Percentiles rank a stretch among this genome's conserved stretches.
These are phyloP conservation scores for Marasmius sp. DNA, from an alignment of 1,284 basidiomycete species.

Conservation along the genomic window DNA sequence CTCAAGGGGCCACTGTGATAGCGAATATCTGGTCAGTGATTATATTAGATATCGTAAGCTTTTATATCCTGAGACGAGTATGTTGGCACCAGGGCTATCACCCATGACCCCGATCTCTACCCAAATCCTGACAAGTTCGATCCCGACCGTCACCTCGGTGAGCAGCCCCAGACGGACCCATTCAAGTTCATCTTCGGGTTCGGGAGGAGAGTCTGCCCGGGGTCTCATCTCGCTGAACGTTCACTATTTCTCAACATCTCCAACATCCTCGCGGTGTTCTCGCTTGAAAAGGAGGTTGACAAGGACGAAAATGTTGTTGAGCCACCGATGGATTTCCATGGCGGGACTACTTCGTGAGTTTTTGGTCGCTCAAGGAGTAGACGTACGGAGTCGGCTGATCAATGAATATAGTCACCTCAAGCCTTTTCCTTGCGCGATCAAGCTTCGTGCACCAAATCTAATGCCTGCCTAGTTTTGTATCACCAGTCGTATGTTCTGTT, in stretches of 20 bases:
- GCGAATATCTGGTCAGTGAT: conserved; percentile 27
- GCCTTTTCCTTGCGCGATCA: no score
- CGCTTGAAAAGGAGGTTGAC: background rate
- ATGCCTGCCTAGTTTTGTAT: no score
- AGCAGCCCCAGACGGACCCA: conserved; percentile 30
- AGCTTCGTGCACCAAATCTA: no score
- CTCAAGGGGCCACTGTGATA: conserved; percentile 26
- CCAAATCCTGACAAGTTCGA: conserved; percentile 31
- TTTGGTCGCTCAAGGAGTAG: background rate
- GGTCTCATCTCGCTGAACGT: conserved; percentile 7
- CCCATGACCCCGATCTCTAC: conserved; percentile 38
- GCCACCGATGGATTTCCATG: background rate
- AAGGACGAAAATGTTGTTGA: background rate
- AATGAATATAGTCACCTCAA: no score
- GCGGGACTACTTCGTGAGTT: background rate
- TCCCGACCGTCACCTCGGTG: conserved; percentile 39
- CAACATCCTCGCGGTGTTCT: background rate
- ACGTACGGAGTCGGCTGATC: no score
- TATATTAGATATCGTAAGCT: background rate
- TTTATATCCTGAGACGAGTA: background rate
- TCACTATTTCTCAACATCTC: background rate
- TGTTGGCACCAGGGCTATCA: conserved; percentile 33
- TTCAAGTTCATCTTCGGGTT: conserved; percentile 38
- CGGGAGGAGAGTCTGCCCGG: conserved; percentile 38
- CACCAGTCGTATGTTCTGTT: no score